Conservation (phyloP, 2,329 filamentous ascomycete species). For the Albifimbria verrucaria region DNA sequence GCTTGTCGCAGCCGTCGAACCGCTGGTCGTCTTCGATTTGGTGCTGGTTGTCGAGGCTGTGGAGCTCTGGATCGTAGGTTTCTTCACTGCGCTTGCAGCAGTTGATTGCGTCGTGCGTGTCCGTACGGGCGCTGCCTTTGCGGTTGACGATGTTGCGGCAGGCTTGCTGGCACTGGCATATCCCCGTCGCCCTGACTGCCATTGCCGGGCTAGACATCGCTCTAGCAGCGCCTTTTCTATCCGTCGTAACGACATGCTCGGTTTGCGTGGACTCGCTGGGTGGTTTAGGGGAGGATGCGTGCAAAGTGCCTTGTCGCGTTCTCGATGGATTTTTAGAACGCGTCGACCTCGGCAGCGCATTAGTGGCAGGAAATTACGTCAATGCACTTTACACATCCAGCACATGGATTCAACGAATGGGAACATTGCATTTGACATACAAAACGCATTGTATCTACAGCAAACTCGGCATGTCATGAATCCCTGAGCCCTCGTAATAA, state of each 20-base stretch:
- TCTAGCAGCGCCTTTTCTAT: neutral
- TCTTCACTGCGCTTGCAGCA: neutral
- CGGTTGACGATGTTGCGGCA: neutral
- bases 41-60: neutral
- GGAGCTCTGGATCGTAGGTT: neutral
- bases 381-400: too few relatives aligned
- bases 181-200: neutral
- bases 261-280: too few relatives aligned
- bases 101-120: too few relatives aligned
- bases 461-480: neutral
- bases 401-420: too few relatives aligned
- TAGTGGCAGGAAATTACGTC: neutral
- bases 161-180: neutral
- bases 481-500: too few relatives aligned
- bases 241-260: neutral
- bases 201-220: neutral
- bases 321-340: neutral
- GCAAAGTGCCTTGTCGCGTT: neutral
- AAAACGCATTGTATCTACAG: neutral
- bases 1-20: neutral
- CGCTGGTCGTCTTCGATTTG: neutral
- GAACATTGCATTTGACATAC: too few relatives aligned
- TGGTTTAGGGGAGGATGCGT: too few relatives aligned
- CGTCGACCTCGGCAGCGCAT: neutral
- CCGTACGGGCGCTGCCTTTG: too few relatives aligned